A percentile compares a stretch with the other conserved stretches of the same genome.
Evolutionary conservation across 441 rosid genomes (phyloP).

Genomic region (Hypseocharis bilobata): DNA sequence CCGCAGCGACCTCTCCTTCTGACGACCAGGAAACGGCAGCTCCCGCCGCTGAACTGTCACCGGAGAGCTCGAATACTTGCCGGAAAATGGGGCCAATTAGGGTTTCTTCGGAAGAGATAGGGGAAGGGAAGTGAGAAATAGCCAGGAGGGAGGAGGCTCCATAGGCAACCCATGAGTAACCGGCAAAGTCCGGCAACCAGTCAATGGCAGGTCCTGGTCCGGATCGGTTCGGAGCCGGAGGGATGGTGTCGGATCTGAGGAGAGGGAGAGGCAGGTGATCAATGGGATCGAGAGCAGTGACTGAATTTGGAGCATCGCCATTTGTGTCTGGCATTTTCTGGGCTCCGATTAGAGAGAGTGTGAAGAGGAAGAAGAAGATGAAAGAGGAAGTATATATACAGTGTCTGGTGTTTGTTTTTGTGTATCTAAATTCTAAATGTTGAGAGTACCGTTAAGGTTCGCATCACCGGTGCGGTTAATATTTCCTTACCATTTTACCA

Average conservation of each 20-base stretch:
- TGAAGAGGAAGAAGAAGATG: neutral
- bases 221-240: slow-evolving; percentile 52
- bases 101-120: slow-evolving; percentile 52
- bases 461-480: too few species aligned
- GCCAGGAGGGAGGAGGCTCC: slow-evolving; percentile 85
- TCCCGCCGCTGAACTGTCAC: slow-evolving; percentile 34
- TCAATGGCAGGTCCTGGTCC: slow-evolving; percentile 57
- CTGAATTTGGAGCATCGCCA: neutral
- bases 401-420: too few species aligned
- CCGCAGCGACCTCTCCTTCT: slow-evolving; percentile 72
- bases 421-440: too few species aligned
- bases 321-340: neutral
- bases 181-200: slow-evolving; percentile 76
- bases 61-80: slow-evolving; percentile 65
- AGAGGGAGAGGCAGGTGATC: slow-evolving; percentile 52
- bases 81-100: slow-evolving; percentile 59
- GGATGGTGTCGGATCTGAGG: slow-evolving; percentile 52
- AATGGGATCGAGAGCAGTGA: slow-evolving; percentile 29
- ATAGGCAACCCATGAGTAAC: slow-evolving; percentile 89
- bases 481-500: too few species aligned
- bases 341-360: neutral
- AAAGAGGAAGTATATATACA: neutral
- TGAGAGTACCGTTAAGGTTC: too few species aligned
- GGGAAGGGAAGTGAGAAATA: slow-evolving; percentile 83
- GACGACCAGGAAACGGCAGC: slow-evolving; percentile 79